phyloP scores from a whole-genome alignment of 192 early-diverging fungal species.

The Rhizophagus sp. region DNA sequence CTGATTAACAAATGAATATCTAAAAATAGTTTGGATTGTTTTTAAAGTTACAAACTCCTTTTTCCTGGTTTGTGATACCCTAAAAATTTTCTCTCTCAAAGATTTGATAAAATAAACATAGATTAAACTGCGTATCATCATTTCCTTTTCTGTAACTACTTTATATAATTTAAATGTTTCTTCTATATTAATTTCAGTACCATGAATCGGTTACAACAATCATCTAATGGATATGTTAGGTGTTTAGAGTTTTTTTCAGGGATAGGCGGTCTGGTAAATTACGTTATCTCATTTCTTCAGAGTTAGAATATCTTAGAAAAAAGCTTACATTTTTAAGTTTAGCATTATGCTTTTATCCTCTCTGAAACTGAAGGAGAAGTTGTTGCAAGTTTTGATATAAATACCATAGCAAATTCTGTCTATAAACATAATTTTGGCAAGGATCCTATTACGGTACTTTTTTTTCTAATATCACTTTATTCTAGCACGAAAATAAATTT shows the following conservation, averaged over 20 bases:
- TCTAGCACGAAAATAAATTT: not conserved
- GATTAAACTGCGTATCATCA: too few relatives aligned
- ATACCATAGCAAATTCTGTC: slow-evolving; percentile 77
- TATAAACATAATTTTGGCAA: slow-evolving; percentile 67
- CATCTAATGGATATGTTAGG: not conserved
- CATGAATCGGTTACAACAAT: too few relatives aligned
- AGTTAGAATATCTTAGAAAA: not conserved
- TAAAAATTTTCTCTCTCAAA: too few relatives aligned
- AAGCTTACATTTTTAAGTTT: slow-evolving; percentile 14
- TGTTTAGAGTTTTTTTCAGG: slow-evolving; percentile 26
- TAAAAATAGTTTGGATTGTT: too few relatives aligned
- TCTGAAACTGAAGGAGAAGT: slow-evolving; percentile 61
- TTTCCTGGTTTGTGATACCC: too few relatives aligned
- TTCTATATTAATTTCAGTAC: too few relatives aligned
- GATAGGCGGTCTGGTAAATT: slow-evolving; percentile 14
- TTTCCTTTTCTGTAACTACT: too few relatives aligned
- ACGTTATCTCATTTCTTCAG: not conserved
- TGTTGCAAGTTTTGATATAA: slow-evolving; percentile 86
- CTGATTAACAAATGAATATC: too few relatives aligned
- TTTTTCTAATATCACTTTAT: not conserved
- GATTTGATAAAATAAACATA: too few relatives aligned
- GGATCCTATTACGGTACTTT: slow-evolving; percentile 38
- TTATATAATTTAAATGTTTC: too few relatives aligned
- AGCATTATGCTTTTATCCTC: slow-evolving; percentile 75
- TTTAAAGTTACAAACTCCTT: too few relatives aligned